Evolutionary conservation across 768 basidiomycete species (phyloP), one percentile per base, ranked within the genome.

Genomic region (Calocybe indica): DNA sequence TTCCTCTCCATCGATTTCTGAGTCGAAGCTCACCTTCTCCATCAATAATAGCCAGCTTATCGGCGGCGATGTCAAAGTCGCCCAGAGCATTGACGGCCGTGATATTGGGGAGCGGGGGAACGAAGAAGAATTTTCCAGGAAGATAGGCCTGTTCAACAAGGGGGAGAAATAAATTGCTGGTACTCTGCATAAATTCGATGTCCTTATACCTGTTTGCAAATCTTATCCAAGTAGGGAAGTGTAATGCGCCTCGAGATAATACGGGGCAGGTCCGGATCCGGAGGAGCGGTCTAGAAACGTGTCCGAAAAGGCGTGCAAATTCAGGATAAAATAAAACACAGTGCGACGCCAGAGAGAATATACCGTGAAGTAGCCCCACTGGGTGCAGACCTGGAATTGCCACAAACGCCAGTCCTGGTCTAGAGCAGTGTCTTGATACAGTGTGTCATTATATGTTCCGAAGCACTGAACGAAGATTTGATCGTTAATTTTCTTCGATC

Each of bases 331-430:
- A 33, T 1, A 5, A 15, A 40, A 6, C 3, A 4, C 15, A 14
- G 9, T 11, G 10, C 1, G 2, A 42, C 1, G 11, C 31, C 38
- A 47, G 28, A 46, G 37, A 41, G 31, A 15, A 59, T 79, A 32
- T 55, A 88, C 90, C 30, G 75, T 82, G 62, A 95, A 93, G 64
- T 91, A 99, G 2, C 93, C 95, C 95, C 95, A 97, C 58, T 95
- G 80, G 0, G 90, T 92, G 70, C 92, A 93, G 45, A 92, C 88
- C 67, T 91, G 93, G 75, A 92, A 95, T 5, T 72, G 55, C 94
- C 94, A 97, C 9, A 85, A 67, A 37, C 91, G 76, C 94, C 94
- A 97, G 5, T 74, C 76, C 56, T 90, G 78, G 48, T 80, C 73
- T 6, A 92, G 62, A 8, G 75, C 76, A 1, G 75, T 80, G 9